Conservation (phyloP, 495 filamentous ascomycete genomes). For the Aspergillus biplanus region DNA sequence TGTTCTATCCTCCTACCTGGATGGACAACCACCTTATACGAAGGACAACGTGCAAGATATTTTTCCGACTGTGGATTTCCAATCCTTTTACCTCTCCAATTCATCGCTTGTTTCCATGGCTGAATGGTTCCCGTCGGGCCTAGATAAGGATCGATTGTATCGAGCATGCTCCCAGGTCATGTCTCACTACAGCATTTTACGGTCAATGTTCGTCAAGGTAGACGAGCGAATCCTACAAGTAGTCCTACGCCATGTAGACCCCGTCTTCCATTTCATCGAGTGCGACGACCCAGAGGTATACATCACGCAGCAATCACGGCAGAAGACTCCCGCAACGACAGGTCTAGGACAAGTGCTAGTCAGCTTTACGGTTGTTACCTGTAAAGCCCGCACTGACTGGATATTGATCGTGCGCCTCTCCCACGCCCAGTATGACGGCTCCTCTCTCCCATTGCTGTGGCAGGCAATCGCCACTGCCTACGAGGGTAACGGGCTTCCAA, state of each 20-base stretch:
- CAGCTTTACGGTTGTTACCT: conserved; percentile 8
- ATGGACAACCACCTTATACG: not conserved
- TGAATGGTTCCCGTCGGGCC: not conserved
- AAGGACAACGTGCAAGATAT: conserved; percentile 21
- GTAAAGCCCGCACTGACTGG: not conserved
- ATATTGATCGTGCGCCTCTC: conserved; percentile 56
- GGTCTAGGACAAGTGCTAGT: not conserved
- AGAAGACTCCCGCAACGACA: not conserved
- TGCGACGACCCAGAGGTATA: not conserved
- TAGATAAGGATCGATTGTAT: conserved; percentile 13
- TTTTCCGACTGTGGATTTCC: conserved; percentile 21
- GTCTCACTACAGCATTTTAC: conserved; percentile 13
- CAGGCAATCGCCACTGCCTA: conserved; percentile 45
- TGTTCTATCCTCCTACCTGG: not conserved
- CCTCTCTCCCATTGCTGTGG: conserved; percentile 58
- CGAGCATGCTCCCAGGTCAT: conserved; percentile 4
- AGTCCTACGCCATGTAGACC: not conserved
- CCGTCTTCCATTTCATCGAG: not conserved
- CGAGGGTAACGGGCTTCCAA: conserved; percentile 31
- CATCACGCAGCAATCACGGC: not conserved
- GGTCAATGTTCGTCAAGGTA: not conserved
- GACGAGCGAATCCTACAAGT: conserved; percentile 7
- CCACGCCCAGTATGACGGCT: conserved; percentile 67
- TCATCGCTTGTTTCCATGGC: conserved; percentile 15
- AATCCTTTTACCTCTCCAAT: conserved; percentile 27